These are phyloP conservation scores for Termitomyces sp. DNA, from an alignment of 768 basidiomycete genomes.

Conservation along the genomic window DNA sequence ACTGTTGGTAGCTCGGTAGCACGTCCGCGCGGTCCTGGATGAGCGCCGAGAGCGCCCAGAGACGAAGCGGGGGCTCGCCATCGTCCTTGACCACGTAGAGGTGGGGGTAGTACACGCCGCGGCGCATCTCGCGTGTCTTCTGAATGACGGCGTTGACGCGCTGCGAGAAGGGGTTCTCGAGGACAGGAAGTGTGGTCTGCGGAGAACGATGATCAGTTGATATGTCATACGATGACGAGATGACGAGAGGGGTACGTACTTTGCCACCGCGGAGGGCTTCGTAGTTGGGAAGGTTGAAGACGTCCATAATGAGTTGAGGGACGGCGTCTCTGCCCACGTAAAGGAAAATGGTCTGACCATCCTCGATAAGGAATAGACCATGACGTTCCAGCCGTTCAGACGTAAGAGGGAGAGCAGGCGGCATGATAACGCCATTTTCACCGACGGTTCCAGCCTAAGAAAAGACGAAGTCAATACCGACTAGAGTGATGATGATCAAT, in stretches of 20 bases:
- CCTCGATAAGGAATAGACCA: slow-evolving; percentile 95
- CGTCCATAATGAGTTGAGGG: slow-evolving; percentile 91
- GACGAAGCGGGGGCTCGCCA: slow-evolving; percentile 88
- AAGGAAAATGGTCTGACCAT: slow-evolving; percentile 96
- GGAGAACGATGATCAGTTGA: not conserved
- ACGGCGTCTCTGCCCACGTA: slow-evolving; percentile 99
- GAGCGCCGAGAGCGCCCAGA: slow-evolving; percentile 87
- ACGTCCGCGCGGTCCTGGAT: slow-evolving; percentile 96
- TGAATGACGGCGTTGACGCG: slow-evolving; percentile 91
- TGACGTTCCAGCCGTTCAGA: slow-evolving; percentile 95
- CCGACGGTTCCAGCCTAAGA: slow-evolving; percentile 84
- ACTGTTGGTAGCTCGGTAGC: slow-evolving; percentile 95
- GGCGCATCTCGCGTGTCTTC: slow-evolving; percentile 91
- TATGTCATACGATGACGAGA: not conserved
- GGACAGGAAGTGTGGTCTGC: slow-evolving; percentile 81
- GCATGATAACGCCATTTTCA: slow-evolving; percentile 85
- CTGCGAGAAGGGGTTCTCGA: slow-evolving; percentile 95
- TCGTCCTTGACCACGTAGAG: slow-evolving; percentile 98
- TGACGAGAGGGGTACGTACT: slow-evolving; percentile 37
- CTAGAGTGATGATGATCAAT: not conserved
- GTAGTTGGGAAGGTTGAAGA: slow-evolving; percentile 87
- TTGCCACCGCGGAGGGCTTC: slow-evolving; percentile 92
- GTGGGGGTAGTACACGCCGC: slow-evolving; percentile 91
- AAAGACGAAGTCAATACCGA: slow-evolving; percentile 5
- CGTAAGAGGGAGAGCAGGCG: slow-evolving; percentile 83